Conservation (phyloP, 441 rosid species). For the Jatropha multifida region DNA sequence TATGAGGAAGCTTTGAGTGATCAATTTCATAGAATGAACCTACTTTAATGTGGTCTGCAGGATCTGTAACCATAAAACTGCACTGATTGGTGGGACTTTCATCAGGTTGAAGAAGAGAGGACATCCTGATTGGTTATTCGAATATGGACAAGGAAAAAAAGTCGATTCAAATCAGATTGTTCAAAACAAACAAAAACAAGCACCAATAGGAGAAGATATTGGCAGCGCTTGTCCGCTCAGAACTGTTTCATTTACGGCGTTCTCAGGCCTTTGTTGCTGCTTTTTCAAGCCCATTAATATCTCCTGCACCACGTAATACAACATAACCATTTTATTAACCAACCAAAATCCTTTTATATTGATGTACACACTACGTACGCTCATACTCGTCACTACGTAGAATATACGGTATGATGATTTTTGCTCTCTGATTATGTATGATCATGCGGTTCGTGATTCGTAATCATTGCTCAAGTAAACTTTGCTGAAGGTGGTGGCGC, state of each 20-base stretch:
- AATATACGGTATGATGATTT: background rate
- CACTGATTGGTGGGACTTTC: background rate
- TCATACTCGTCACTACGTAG: background rate
- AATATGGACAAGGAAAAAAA: background rate
- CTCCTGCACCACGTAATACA: constrained; percentile 27
- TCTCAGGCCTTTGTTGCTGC: constrained; percentile 24
- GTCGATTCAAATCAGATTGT: background rate
- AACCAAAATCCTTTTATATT: background rate
- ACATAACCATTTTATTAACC: background rate
- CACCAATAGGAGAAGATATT: constrained; percentile 21
- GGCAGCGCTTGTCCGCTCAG: constrained; percentile 25
- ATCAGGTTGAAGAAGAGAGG: background rate
- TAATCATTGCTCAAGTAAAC: background rate
- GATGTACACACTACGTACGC: background rate
- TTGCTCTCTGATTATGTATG: background rate
- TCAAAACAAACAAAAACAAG: background rate
- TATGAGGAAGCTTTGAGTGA: constrained; percentile 50
- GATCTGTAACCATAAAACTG: constrained; percentile 24
- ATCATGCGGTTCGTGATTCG: background rate
- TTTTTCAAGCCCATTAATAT: constrained; percentile 29
- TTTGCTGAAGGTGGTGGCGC: background rate
- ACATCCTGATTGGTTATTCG: background rate
- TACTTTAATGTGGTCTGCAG: constrained; percentile 51
- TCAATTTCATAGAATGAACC: constrained; percentile 80
- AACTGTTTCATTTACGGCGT: constrained; percentile 22